Base-by-base conservation (phyloP, 2,329 filamentous ascomycete species). In the Cladosporium colombiae region DNA sequence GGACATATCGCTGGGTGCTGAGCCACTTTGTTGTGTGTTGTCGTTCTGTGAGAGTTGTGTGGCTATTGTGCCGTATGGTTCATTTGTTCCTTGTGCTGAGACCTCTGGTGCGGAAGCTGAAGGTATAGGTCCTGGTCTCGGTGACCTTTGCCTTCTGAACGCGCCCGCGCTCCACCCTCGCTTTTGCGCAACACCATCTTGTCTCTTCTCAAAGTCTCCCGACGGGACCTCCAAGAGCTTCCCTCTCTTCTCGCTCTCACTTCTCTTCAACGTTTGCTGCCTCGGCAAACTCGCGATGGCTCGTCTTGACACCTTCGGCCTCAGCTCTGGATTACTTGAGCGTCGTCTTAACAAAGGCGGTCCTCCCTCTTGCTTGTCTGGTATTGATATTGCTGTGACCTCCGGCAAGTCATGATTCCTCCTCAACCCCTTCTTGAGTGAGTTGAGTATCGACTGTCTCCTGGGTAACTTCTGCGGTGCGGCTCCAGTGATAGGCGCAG, bases 271-370 rank as follows among this genome's bases (percentile, higher is more conserved):
- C 0, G 92, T 96, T 72, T 89, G 87, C 5, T 88, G 83, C 58
- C 92, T 86, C 46, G 92, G 91, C 44, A 97, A 80, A 18, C 90
- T 89, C 21, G 92, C 90, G 18, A 93, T 87, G n/a, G 92, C 91
- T 73, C 84, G 88, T 70, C 86, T 76, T 23, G 61, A 63, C 10
- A 31, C 33, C 18, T 63, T 63, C 61, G 61, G 61, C 50, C 61
- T 40, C 10, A 63, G 37, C 49, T 63, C 61, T 44, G 61, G 61
- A 35, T 63, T 63, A 7, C 61, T 63, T 23, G 61, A 63, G 5
- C 61, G 49, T 35, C 61, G 49, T 33, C 61, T 56, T 50, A 63
- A 33, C 50, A 63, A 33, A 13, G 61, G 61, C 33, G 61, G 61
- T 29, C 50, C 61, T 31, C 50, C 50, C 14, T 56, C 61, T 25